Conservation (phyloP, 345 rosid genomes). For the Acer yangbiense region DNA sequence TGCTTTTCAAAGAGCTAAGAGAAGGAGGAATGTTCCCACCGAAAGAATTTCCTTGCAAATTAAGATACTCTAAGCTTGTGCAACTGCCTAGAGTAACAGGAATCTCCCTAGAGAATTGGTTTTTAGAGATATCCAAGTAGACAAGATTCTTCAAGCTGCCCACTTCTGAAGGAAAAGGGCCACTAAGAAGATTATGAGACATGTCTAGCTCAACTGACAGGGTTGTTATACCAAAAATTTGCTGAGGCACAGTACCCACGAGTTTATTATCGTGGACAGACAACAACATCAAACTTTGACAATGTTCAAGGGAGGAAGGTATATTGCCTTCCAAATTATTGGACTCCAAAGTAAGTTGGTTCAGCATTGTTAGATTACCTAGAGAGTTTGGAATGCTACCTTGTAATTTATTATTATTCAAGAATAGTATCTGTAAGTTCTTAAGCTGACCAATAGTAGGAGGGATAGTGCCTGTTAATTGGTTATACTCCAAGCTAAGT, state of each 20-base stretch:
- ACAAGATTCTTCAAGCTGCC: conserved; percentile 7
- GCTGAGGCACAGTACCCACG: too few species aligned
- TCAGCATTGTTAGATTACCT: too few species aligned
- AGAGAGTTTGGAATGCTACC: conserved; percentile 15
- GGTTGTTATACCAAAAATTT: not conserved
- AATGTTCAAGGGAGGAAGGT: too few species aligned
- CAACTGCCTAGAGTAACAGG: conserved; percentile 20
- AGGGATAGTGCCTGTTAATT: conserved; percentile 18
- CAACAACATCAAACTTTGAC: too few species aligned
- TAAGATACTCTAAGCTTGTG: not conserved
- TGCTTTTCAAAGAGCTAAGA: too few species aligned
- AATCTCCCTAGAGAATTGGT: not conserved
- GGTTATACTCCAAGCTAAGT: not conserved
- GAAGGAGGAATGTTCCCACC: conserved; percentile 4
- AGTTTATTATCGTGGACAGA: too few species aligned
- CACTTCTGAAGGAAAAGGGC: conserved; percentile 12
- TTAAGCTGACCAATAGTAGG: not conserved
- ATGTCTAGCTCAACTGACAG: not conserved
- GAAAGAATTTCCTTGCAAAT: not conserved
- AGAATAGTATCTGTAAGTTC: not conserved
- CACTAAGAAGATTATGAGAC: conserved; percentile 8
- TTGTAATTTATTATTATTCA: not conserved
- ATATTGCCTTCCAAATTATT: too few species aligned
- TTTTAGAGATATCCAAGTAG: conserved; percentile 15
- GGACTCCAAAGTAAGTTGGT: too few species aligned